Evolutionary conservation across 805 yeast genomes (phyloP), one percentile per base, ranked within the genome.

Genomic region (Teunomyces pallodes): DNA sequence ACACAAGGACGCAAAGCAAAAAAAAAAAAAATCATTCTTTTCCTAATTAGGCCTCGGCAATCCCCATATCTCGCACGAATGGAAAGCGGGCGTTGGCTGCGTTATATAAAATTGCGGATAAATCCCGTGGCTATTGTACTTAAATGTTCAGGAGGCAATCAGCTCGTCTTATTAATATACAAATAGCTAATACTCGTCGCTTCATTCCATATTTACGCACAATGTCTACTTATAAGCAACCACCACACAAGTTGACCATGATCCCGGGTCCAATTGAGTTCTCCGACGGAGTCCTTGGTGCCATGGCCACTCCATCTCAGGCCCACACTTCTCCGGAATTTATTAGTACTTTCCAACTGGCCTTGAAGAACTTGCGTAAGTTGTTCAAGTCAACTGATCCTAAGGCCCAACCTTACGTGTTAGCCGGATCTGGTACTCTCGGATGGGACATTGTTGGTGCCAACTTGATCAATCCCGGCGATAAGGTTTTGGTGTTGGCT

Each of bases 371-470:
- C 65, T 77, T 89, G 57, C 81, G 97, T 58, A 76, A 74, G 55
- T 68, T 92, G 55, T 91, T 91, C 79, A 79, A 84, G 62, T 83
- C 92, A 27, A 71, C 81, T 26, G 82, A 79, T 58, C 66, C 80
- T 10, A 63, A 69, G n/a, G 80, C 94, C 32, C 96, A 89, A 71
- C 89, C 91, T 6, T 76, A 87, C 51, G 87, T 92, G 12, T 63
- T 92, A 48, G 78, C 94, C 3, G 98, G 97, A 38, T 86, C 96
- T 1, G 98, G 98, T 49, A 90, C 97, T 16, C 76, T 91, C 36
- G 98, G 98, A 32, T 91, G 97, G 96, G 98, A 91, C 61, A 73
- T 91, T 52, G 84, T 82, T 36, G 96, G 86, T 24, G 78, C 96
- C 30, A 91, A 92, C 69, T 75, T 90, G 55, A 60, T 89, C 46